Base-by-base conservation (phyloP, 2,329 filamentous ascomycete species). In the Neofusicoccum sp. region DNA sequence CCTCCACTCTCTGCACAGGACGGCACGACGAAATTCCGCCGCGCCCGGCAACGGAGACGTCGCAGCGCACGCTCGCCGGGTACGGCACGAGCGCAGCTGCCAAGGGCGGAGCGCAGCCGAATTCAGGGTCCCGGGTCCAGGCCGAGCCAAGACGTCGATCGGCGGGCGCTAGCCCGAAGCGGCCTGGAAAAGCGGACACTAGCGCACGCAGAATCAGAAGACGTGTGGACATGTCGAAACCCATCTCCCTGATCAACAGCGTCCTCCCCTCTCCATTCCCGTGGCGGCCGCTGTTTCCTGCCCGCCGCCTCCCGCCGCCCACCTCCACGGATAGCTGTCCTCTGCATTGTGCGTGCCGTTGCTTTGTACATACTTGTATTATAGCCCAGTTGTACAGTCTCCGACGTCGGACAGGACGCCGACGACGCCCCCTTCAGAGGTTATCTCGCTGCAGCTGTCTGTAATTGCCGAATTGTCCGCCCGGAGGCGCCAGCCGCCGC, bases 131-230 rank as follows among this genome's bases (percentile, higher is more conserved):
- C 38, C 26, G 8, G 38, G 48, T 34, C 48, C 16, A n/a, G 48
- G 48, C 48, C 34, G n/a, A 24, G 49, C 49, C 49, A 56, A 43
- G 51, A n/a, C 51, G 51, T 33, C 40, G 51, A 56, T 56, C 51
- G 20, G 28, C 51, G 51, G 51, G 51, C 51, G 36, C 51, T 43
- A 43, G 28, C 51, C 30, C 12, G 20, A n/a, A 6, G 33, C 48
- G 48, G 48, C 48, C 12, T 7, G n/a, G 30, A n/a, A 40, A 43
- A 43, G 51, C 9, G 51, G 38, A 14, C 49, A 54, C 36, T 41
- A 54, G 49, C 49, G 26, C 49, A 41, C 34, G 34, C 38, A 56
- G 51, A 56, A 33, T 31, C 36, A 56, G 38, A 51, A 26, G 31
- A 43, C n/a, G 8, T 8, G 8, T n/a, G 6, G 26, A 24, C n/a